phyloP scores from a whole-genome alignment of 129 eudicot species.

The Daucus carota region DH1_v3.0 NC_030389.2:27843501-27844000 shows the following conservation, averaged over 20 bases:
- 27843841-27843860: neutral
- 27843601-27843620: neutral
- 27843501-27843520: conserved; percentile 99
- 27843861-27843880: neutral
- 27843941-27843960: neutral
- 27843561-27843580: neutral
- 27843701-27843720: conserved; percentile 95
- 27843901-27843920: neutral
- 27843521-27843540: conserved; percentile 19
- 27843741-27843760: neutral
- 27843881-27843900: neutral
- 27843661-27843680: conserved; percentile 94
- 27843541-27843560: conserved; percentile 5
- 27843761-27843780: neutral
- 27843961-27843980: neutral
- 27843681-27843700: conserved; percentile 97
- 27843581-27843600: neutral
- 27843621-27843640: conserved; percentile 61
- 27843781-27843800: neutral
- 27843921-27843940: neutral
- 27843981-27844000: neutral
- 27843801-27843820: neutral
- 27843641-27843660: conserved; percentile 85
- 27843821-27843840: neutral
- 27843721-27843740: neutral